phyloP scores from a whole-genome alignment of 2,329 filamentous ascomycete species.

The Cladosporium colombiae region DNA sequence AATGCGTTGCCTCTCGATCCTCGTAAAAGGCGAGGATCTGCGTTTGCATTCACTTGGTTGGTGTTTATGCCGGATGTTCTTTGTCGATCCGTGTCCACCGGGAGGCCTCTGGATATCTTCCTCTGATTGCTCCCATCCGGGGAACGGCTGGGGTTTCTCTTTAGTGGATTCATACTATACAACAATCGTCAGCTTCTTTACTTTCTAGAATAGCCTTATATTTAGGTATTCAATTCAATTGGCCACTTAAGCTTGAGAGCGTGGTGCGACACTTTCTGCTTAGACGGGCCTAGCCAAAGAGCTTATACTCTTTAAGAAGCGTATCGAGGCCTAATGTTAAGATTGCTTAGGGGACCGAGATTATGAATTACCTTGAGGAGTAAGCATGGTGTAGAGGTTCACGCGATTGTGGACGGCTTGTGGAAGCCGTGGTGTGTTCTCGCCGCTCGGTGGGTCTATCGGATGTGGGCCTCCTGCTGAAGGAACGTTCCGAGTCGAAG shows the following conservation, averaged over 20 bases:
- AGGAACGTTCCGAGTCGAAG: neutral
- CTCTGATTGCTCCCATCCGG: slow-evolving; percentile 6
- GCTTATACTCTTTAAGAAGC: neutral
- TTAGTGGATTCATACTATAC: slow-evolving; percentile 10
- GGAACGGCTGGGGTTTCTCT: slow-evolving; percentile 6
- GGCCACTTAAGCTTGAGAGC: neutral
- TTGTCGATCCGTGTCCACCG: neutral
- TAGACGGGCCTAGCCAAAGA: neutral
- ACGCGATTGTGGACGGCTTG: neutral
- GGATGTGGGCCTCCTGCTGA: neutral
- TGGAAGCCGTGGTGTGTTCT: neutral
- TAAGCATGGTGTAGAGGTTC: neutral
- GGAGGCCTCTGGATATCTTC: neutral
- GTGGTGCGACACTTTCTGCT: neutral
- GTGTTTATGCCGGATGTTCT: neutral
- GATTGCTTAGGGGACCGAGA: neutral
- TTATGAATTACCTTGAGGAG: neutral
- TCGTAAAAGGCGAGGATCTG: slow-evolving; percentile 5
- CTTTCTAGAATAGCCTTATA: neutral
- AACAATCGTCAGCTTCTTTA: neutral
- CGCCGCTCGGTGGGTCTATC: neutral
- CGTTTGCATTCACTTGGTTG: neutral
- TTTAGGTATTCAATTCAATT: neutral
- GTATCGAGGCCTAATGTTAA: neutral
- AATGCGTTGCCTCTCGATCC: neutral